Base-by-base conservation (phyloP, 1,284 basidiomycete species). In the Ceratobasidium sp. region DNA sequence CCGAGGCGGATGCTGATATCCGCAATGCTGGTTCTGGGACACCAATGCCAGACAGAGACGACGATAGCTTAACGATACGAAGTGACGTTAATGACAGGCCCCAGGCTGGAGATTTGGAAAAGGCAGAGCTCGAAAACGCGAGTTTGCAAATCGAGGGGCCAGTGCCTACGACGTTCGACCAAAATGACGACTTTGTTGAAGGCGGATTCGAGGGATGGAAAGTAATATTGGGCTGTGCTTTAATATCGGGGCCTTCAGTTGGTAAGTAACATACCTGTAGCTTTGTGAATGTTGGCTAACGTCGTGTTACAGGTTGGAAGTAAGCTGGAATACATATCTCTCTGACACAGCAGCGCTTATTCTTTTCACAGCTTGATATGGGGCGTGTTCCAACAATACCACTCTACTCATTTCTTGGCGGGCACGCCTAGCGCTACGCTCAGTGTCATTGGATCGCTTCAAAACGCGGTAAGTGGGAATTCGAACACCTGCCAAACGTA, bases 361-460 rank as follows among this genome's bases (percentile, higher is more conserved):
- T 8, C 26, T 14, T 2, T 30, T 16, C 32, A n/a, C 35, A 73
- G 62, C 30, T 55, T 76, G 2, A 38, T 69, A 23, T 76, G 74
- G 74, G 76, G 76, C n/a, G 76, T 76, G 3, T 76, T 76, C 49
- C 75, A 75, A 61, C 47, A 62, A 13, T 76, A 73, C 41, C 74
- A 75, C 55, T 70, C 55, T 32, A 32, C 47, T 6, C 57, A 76
- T 66, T 59, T 74, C 9, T 73, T 76, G 23, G 73, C 73, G 18
- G 73, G 72, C 21, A 73, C 67, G 30, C 61, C 64, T 3, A 69
- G 73, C 26, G 58, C 76, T 14, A 69, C 59, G 3, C 54, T 76
- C 9, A 73, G 75, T 44, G 44, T 74, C 23, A 52, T 76, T 7
- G 76, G 76, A 4, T 70, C 75, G 1, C 41, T 73, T 23, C 67